Base-by-base conservation (phyloP, 805 yeast species). In the Candida namnaoensis region DNA sequence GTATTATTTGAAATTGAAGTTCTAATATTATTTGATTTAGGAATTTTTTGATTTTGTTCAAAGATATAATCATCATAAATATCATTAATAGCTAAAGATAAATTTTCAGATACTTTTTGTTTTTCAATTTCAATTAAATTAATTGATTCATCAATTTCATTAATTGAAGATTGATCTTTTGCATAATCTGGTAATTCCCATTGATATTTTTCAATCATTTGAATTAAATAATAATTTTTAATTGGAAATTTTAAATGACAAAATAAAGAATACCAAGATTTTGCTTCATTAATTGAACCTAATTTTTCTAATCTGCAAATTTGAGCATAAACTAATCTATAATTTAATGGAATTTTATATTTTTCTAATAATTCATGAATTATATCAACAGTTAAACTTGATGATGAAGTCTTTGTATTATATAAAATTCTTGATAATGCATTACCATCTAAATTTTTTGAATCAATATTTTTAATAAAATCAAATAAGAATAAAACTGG, bases 401-500 rank as follows among this genome's bases (percentile, higher is more conserved):
- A 7, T 12, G 13, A 5, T n/a, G 7, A 24, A 23, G 7, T 12
- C 3, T 5, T 9, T 12, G 15, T 12, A 12, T 23, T 35, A 13
- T 23, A 35, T 24, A 19, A 34, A 27, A 25, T 42, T 44, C 12
- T 40, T 25, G 25, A 38, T 32, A n/a, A 42, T 41, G 5, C 38
- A 12, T 36, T 38, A 28, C 5, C 39, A 26, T 45, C 35, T 32
- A 44, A 46, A 14, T 41, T 41, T 13, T 28, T 42, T 13, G 35
- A 12, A 13, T 41, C 25, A 12, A 26, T 35, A 15, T 34, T 24
- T 3, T 41, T 39, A 15, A 54, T 19, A 37, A 39, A 53, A 6
- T 14, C 30, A n/a, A 26, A 45, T 9, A 53, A 39, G 42, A 54
- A 44, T 4, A 32, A 9, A 10, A 48, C 37, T 3, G 57, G 54